Conservation (phyloP, 306 rosid genomes). For the Casuarina glauca region DNA sequence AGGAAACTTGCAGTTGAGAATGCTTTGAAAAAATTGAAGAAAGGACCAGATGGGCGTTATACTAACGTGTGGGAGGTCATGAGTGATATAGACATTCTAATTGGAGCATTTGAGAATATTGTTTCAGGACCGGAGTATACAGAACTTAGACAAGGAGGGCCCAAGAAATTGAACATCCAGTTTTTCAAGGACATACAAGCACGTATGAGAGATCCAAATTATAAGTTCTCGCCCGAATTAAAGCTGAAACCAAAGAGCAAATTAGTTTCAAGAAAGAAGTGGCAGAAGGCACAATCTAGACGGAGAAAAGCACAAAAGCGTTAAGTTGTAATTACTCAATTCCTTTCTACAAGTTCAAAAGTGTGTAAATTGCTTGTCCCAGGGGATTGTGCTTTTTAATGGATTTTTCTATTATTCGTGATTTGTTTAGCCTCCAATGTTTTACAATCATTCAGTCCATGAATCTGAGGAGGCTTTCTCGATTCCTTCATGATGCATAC, state of each 20-base stretch:
- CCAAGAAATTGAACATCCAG: slow-evolving; percentile 65
- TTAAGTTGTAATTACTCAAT: slow-evolving; percentile 10
- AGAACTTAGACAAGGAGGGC: slow-evolving; percentile 80
- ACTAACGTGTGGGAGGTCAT: slow-evolving; percentile 80
- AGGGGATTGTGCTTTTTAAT: neutral
- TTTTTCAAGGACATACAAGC: slow-evolving; percentile 85
- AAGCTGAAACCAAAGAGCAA: slow-evolving; percentile 80
- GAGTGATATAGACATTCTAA: slow-evolving; percentile 76
- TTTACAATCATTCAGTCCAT: neutral
- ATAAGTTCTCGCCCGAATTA: slow-evolving; percentile 74
- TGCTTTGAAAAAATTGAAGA: slow-evolving; percentile 77
- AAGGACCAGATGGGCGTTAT: slow-evolving; percentile 85
- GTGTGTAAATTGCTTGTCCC: neutral
- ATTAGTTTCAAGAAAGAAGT: slow-evolving; percentile 67
- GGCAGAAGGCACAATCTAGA: slow-evolving; percentile 78
- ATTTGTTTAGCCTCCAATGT: neutral
- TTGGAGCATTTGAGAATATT: slow-evolving; percentile 84
- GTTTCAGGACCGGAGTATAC: slow-evolving; percentile 82
- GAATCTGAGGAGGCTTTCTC: neutral
- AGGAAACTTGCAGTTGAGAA: slow-evolving; percentile 83
- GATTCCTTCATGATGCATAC: neutral
- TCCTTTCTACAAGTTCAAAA: neutral
- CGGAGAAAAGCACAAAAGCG: slow-evolving; percentile 73
- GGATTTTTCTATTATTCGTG: neutral
- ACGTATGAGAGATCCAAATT: slow-evolving; percentile 79